Conservation (phyloP, 352 stramenopile species). For the Pythium plurisporium region DNA sequence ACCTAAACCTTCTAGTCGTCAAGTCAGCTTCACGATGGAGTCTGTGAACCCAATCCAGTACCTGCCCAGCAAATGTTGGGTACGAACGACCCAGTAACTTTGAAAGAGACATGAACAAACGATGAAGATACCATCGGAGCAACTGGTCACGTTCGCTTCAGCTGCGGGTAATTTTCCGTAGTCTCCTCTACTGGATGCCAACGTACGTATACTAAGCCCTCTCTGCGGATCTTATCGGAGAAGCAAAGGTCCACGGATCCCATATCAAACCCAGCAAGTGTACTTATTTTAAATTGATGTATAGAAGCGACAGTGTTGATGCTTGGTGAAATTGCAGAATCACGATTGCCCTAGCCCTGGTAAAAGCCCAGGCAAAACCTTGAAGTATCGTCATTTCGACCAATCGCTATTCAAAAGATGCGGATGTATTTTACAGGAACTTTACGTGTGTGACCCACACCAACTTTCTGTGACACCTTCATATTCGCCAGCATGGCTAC, state of each 20-base stretch:
- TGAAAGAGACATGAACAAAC: too few relatives aligned
- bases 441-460: background rate
- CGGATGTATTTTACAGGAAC: background rate
- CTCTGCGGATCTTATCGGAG: too few relatives aligned
- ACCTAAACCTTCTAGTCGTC: background rate
- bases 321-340: conserved; percentile 1
- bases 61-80: background rate
- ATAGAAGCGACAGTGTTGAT: conserved; percentile 11
- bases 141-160: too few relatives aligned
- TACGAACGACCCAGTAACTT: background rate
- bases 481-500: too few relatives aligned
- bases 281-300: too few relatives aligned
- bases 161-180: too few relatives aligned
- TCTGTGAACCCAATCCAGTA: background rate
- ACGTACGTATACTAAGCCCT: too few relatives aligned
- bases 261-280: background rate
- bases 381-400: background rate
- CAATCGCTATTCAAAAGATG: background rate
- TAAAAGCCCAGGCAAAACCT: background rate
- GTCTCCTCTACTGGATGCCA: too few relatives aligned
- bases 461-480: background rate
- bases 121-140: too few relatives aligned
- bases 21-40: too few relatives aligned
- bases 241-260: too few relatives aligned
- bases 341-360: background rate